Evolutionary conservation across 257 asterid genomes (phyloP).

Genomic region (Leptodermis oblonga): DNA sequence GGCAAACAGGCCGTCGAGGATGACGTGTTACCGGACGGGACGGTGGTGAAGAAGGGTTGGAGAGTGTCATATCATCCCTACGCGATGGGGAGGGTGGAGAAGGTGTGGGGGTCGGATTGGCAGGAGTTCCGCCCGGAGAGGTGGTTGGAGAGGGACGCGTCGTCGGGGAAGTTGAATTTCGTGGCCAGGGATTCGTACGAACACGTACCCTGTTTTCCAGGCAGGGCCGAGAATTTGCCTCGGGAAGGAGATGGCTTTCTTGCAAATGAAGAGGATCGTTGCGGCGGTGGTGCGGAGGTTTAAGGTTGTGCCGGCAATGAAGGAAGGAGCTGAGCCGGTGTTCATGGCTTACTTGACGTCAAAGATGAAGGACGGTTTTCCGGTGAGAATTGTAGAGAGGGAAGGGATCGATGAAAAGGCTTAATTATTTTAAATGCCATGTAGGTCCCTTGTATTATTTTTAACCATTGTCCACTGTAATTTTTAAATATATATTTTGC

Average conservation of each 20-base stretch:
- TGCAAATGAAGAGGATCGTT: slow-evolving; percentile 52
- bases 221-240: slow-evolving; percentile 53
- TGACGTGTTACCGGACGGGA: slow-evolving; percentile 63
- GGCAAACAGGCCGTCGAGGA: slow-evolving; percentile 32
- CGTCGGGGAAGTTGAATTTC: slow-evolving; percentile 36
- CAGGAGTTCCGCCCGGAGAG: slow-evolving; percentile 49
- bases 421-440: too few species aligned
- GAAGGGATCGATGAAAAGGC: background rate
- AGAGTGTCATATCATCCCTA: slow-evolving; percentile 51
- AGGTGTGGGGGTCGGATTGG: slow-evolving; percentile 64
- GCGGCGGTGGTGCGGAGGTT: slow-evolving; percentile 41
- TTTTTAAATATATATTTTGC: too few species aligned
- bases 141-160: slow-evolving; percentile 47
- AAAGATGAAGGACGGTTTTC: slow-evolving; percentile 48
- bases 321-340: slow-evolving; percentile 29
- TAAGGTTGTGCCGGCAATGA: slow-evolving; percentile 36
- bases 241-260: slow-evolving; percentile 53
- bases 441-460: too few species aligned
- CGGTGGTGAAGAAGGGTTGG: slow-evolving; percentile 39
- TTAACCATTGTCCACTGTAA: too few species aligned
- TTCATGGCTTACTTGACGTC: slow-evolving; percentile 32
- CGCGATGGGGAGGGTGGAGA: slow-evolving; percentile 65
- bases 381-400: slow-evolving; percentile 38
- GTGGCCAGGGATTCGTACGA: slow-evolving; percentile 43
- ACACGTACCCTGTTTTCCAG: slow-evolving; percentile 44